These are phyloP conservation scores for Aspergillus nidulans DNA, from an alignment of 495 filamentous ascomycete genomes.

Conservation along the genomic window DNA sequence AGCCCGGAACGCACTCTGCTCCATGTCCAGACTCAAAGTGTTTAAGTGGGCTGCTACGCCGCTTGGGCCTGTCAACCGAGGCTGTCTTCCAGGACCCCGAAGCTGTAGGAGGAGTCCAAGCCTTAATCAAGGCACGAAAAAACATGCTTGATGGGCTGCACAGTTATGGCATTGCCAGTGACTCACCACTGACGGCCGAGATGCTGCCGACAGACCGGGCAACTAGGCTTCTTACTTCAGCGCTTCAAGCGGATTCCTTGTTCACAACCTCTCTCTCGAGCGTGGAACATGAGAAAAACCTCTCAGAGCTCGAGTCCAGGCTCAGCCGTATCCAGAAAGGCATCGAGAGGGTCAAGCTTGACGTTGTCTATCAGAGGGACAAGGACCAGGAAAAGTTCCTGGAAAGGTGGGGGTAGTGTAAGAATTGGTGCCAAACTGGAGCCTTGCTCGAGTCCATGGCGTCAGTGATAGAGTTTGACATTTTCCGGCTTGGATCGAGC, in stretches of 20 bases:
- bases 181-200: slow-evolving; percentile 29
- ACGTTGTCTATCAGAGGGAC: slow-evolving; percentile 34
- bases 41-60: slow-evolving; percentile 35
- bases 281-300: slow-evolving; percentile 19
- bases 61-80: slow-evolving; percentile 32
- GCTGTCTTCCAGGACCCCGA: slow-evolving; percentile 25
- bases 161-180: slow-evolving; percentile 25
- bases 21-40: slow-evolving; percentile 23
- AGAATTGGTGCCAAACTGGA: neutral
- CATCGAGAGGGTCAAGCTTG: slow-evolving; percentile 31
- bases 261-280: slow-evolving; percentile 30
- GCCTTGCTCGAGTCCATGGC: neutral
- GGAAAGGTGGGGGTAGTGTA: slow-evolving; percentile 24
- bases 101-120: slow-evolving; percentile 16
- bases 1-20: slow-evolving; percentile 12
- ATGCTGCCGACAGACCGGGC: slow-evolving; percentile 29
- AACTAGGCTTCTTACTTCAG: slow-evolving; percentile 28
- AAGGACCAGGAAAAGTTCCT: slow-evolving; percentile 29
- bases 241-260: slow-evolving; percentile 29
- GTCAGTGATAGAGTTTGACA: neutral
- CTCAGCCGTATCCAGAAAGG: slow-evolving; percentile 31
- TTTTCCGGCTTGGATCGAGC: neutral
- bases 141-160: slow-evolving; percentile 25
- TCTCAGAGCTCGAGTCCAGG: slow-evolving; percentile 28
- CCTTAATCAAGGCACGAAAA: slow-evolving; percentile 29